Conservation (phyloP, 225 moss, liverwort and hornwort species). For the Marchantia paleacea region DNA sequence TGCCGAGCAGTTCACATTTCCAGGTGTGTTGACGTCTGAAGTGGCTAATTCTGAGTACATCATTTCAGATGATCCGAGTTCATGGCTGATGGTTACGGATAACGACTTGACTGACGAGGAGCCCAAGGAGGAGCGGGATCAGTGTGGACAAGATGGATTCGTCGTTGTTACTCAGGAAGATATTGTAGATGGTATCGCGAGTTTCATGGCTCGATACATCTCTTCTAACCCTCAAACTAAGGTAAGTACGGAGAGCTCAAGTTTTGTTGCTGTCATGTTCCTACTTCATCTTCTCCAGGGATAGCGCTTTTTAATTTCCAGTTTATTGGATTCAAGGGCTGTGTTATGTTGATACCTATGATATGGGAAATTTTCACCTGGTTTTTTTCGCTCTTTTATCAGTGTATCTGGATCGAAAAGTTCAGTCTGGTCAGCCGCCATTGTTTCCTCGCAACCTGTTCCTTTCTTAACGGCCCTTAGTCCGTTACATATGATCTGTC, state of each 20-base stretch:
- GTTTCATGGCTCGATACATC: constrained; percentile 68
- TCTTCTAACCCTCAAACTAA: constrained; percentile 68
- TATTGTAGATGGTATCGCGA: constrained; percentile 75
- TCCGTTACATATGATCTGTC: too few relatives aligned
- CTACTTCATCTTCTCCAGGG: too few relatives aligned
- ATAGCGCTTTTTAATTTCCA: too few relatives aligned
- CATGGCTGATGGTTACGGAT: constrained; percentile 67
- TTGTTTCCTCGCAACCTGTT: too few relatives aligned
- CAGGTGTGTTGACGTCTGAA: background rate
- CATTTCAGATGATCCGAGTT: constrained; percentile 61
- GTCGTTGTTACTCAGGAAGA: constrained; percentile 75
- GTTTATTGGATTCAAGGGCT: too few relatives aligned
- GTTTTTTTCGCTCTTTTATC: too few relatives aligned
- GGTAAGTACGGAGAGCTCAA: constrained; percentile 31
- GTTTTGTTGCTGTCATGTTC: too few relatives aligned
- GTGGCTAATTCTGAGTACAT: background rate
- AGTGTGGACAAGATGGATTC: constrained; percentile 59
- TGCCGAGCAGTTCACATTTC: background rate
- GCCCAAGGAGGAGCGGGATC: constrained; percentile 54
- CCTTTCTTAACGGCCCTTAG: too few relatives aligned
- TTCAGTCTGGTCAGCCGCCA: too few relatives aligned
- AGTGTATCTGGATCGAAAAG: too few relatives aligned
- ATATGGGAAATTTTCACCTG: too few relatives aligned
- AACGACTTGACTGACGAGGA: constrained; percentile 52
- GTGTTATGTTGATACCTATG: too few relatives aligned